phyloP scores from a whole-genome alignment of 768 basidiomycete species.

The Lactarius evosmus region DNA sequence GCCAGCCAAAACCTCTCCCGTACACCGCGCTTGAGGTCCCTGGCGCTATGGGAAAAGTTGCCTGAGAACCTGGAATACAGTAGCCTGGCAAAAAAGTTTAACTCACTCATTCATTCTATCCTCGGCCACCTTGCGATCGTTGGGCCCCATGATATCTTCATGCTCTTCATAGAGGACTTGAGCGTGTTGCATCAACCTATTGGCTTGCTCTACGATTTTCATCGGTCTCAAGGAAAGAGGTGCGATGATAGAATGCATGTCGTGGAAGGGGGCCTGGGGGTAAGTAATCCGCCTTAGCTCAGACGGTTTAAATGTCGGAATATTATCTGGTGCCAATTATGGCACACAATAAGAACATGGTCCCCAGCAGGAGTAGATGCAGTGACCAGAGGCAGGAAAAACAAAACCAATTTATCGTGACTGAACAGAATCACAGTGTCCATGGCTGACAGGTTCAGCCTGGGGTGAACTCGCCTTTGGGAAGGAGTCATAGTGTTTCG shows the following conservation, averaged over 20 bases:
- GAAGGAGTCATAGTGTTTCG: background rate
- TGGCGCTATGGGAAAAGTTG: background rate
- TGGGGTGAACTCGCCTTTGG: background rate
- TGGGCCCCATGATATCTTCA: background rate
- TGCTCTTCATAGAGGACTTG: background rate
- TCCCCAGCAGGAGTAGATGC: background rate
- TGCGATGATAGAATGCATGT: background rate
- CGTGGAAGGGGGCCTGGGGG: background rate
- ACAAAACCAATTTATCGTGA: background rate
- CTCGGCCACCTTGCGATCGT: background rate
- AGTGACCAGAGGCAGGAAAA: background rate
- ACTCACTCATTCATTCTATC: conserved; percentile 4
- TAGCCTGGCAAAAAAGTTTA: background rate
- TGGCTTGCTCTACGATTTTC: conserved; percentile 1
- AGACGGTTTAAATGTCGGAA: background rate
- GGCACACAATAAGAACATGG: background rate
- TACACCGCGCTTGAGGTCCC: background rate
- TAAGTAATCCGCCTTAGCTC: background rate
- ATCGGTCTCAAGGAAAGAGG: background rate
- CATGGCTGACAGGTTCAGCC: background rate
- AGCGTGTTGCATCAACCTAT: background rate
- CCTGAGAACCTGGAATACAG: background rate
- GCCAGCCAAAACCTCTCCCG: background rate
- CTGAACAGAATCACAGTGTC: background rate
- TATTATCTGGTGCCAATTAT: background rate